phyloP scores from a whole-genome alignment of 2,329 filamentous ascomycete genomes.

The Cladophialophora carrionii region DNA sequence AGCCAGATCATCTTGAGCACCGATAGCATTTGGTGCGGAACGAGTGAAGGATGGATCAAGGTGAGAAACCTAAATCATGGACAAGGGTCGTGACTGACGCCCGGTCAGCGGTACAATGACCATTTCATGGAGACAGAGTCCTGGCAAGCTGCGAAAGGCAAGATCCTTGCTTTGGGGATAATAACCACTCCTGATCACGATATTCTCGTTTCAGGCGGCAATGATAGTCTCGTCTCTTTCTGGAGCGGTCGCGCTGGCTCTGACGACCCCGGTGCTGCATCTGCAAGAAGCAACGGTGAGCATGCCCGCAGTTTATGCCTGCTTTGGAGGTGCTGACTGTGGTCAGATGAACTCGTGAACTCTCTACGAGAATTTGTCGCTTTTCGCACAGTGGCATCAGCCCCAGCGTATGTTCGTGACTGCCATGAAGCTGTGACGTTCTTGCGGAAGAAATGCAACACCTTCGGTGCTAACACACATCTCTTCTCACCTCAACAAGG shows the following conservation, averaged over 20 bases:
- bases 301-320: background rate
- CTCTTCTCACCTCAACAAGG: slow-evolving; percentile 80
- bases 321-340: background rate
- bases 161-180: slow-evolving; percentile 81
- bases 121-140: slow-evolving; percentile 78
- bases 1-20: slow-evolving; percentile 57
- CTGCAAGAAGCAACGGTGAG: slow-evolving; percentile 61
- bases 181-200: slow-evolving; percentile 70
- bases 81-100: slow-evolving; percentile 21
- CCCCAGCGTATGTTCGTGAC: slow-evolving; percentile 83
- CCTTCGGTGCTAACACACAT: slow-evolving; percentile 84
- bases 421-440: slow-evolving; percentile 92
- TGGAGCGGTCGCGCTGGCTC: slow-evolving; percentile 70
- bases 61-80: slow-evolving; percentile 53
- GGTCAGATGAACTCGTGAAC: slow-evolving; percentile 63
- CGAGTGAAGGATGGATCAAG: slow-evolving; percentile 83
- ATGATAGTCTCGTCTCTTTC: slow-evolving; percentile 84
- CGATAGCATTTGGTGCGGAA: slow-evolving; percentile 82
- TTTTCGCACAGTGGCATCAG: slow-evolving; percentile 87
- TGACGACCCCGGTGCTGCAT: slow-evolving; percentile 17
- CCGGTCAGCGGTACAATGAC: slow-evolving; percentile 68
- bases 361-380: slow-evolving; percentile 84
- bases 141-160: slow-evolving; percentile 83
- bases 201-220: slow-evolving; percentile 93
- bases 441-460: slow-evolving; percentile 85